A percentile compares a stretch with the other conserved stretches of the same genome.
Conservation (phyloP, 768 basidiomycete genomes). For the Exsudoporus frostii region DNA sequence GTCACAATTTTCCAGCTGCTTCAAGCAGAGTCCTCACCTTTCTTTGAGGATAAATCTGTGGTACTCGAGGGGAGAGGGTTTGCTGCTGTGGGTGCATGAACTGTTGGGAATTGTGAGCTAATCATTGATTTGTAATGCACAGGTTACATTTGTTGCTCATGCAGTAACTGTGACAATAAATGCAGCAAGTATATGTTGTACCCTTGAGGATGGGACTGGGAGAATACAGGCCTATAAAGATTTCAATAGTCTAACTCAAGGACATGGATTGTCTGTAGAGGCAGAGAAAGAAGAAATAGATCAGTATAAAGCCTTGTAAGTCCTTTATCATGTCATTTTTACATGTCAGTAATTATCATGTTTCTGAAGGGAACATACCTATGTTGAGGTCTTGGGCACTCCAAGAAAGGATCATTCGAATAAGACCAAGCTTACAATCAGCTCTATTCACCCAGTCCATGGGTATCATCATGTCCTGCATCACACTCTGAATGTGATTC, state of each 20-base stretch:
- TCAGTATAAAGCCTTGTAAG: slow-evolving; percentile 11
- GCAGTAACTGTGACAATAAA: slow-evolving; percentile 22
- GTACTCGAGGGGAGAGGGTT: slow-evolving; percentile 44
- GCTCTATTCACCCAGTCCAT: slow-evolving; percentile 9
- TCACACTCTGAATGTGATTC: slow-evolving; percentile 26
- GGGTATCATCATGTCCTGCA: slow-evolving; percentile 27
- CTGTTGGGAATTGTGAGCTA: slow-evolving; percentile 23
- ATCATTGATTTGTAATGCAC: slow-evolving; percentile 11
- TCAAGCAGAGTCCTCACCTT: slow-evolving; percentile 34
- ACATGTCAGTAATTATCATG: not conserved
- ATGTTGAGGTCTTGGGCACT: slow-evolving; percentile 11
- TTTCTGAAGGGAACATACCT: slow-evolving; percentile 19
- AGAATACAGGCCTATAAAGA: slow-evolving; percentile 13
- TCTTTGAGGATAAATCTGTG: slow-evolving; percentile 42
- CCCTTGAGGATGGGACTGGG: slow-evolving; percentile 41
- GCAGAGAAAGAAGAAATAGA: slow-evolving; percentile 13
- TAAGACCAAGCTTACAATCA: slow-evolving; percentile 10
- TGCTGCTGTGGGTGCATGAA: slow-evolving; percentile 7
- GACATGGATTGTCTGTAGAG: not conserved
- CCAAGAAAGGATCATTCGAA: not conserved
- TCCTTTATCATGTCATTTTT: not conserved
- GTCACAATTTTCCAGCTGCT: slow-evolving; percentile 55
- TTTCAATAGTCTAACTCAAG: not conserved
- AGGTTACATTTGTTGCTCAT: slow-evolving; percentile 53
- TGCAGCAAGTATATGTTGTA: slow-evolving; percentile 7